Evolutionary conservation across 805 yeast species (phyloP).

Genomic region (Ogataea nakhonphanomensis): DNA sequence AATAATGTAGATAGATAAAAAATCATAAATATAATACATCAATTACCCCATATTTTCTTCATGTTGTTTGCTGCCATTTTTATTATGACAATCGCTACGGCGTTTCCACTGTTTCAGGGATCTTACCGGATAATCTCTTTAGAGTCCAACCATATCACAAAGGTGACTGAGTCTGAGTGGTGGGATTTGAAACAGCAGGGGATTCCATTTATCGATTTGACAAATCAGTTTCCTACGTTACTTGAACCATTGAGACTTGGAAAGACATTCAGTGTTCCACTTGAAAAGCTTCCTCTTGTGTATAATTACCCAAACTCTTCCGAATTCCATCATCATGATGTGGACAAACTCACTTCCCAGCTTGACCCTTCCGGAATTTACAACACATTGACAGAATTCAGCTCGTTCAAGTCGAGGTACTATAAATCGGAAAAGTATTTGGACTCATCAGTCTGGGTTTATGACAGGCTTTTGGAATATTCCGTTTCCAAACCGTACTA

Average conservation of each 20-base stretch:
- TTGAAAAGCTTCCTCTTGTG: slow-evolving; percentile 10
- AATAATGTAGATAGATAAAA: background rate
- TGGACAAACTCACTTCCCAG: slow-evolving; percentile 26
- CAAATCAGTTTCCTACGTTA: slow-evolving; percentile 19
- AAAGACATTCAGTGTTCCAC: background rate
- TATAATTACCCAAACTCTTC: slow-evolving; percentile 55
- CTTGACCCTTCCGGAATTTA: slow-evolving; percentile 12
- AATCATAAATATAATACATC: background rate
- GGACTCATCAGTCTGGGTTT: slow-evolving; percentile 73
- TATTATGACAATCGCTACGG: background rate
- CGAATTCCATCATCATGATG: slow-evolving; percentile 34
- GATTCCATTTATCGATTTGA: slow-evolving; percentile 41
- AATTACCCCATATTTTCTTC: background rate
- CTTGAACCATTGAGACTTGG: slow-evolving; percentile 1
- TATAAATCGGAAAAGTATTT: slow-evolving; percentile 68
- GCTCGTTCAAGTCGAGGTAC: slow-evolving; percentile 57
- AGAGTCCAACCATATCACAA: slow-evolving; percentile 8
- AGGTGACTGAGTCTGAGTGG: slow-evolving; percentile 37
- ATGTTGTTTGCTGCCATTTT: background rate
- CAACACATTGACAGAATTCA: slow-evolving; percentile 12
- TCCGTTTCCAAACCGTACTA: slow-evolving; percentile 7
- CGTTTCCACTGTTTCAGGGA: slow-evolving; percentile 2
- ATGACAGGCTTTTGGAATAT: slow-evolving; percentile 21
- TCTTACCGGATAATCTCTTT: slow-evolving; percentile 9
- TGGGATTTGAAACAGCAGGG: slow-evolving; percentile 32